A percentile compares a stretch with the other conserved stretches of the same genome.
phyloP scores from a whole-genome alignment of 495 filamentous ascomycete species.

The Neurospora tetrasperma region DNA sequence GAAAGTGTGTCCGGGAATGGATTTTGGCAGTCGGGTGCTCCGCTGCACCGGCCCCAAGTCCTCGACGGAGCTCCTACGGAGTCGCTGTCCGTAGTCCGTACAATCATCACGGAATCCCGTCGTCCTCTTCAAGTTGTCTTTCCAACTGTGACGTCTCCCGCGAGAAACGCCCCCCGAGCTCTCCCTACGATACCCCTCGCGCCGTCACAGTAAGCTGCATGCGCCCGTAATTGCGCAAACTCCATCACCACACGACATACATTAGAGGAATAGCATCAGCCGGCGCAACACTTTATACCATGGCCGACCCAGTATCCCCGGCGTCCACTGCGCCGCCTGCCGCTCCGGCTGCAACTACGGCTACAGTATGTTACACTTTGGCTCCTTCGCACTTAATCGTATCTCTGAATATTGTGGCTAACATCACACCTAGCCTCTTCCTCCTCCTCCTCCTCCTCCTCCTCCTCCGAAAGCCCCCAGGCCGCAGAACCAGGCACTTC shows the following conservation, averaged over 20 bases:
- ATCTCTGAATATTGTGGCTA: conserved; percentile 1
- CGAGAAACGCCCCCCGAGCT: neutral
- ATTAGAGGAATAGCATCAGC: neutral
- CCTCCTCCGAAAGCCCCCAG: conserved; percentile 36
- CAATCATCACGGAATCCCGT: neutral
- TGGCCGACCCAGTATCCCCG: neutral
- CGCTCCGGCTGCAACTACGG: conserved; percentile 6
- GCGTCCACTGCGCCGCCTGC: conserved; percentile 1
- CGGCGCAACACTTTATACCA: neutral
- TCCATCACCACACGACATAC: neutral
- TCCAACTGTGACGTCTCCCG: neutral
- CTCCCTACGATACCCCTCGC: neutral
- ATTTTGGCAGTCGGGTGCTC: conserved; percentile 2
- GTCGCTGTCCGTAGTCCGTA: neutral
- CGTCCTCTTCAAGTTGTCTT: neutral
- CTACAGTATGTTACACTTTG: conserved; percentile 8
- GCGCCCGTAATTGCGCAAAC: neutral
- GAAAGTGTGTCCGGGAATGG: conserved; percentile 1
- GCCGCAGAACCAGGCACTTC: conserved; percentile 56
- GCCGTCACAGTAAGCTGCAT: neutral
- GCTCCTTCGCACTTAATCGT: neutral
- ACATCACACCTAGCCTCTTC: conserved; percentile 15
- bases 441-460: conserved; percentile 24
- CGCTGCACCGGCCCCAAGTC: neutral
- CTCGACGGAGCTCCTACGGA: neutral